Evolutionary conservation across 2,329 filamentous ascomycete genomes (phyloP).

Genomic region (Hymenoscyphus linearis): DNA sequence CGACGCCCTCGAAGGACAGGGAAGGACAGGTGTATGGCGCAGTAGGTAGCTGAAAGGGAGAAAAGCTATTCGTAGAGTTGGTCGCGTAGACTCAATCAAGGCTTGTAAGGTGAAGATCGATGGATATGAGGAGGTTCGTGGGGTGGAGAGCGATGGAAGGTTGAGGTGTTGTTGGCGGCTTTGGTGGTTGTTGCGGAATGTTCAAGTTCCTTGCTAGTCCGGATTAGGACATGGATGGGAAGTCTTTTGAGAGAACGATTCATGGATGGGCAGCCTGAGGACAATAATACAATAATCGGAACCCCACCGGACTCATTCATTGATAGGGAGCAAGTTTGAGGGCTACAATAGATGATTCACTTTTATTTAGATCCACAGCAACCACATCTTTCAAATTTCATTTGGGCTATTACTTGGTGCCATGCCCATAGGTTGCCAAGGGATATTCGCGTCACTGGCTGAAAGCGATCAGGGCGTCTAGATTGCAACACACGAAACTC

Average conservation of each 20-base stretch:
- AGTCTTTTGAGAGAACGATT: not conserved
- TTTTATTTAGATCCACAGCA: not conserved
- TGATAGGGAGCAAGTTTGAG: no score
- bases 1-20: constrained; percentile 14
- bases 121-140: not conserved
- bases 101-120: not conserved
- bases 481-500: not conserved
- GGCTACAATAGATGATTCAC: no score
- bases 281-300: not conserved
- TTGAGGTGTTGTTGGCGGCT: not conserved
- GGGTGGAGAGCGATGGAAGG: not conserved
- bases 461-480: not conserved
- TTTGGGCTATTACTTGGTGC: not conserved
- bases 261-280: not conserved
- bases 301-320: not conserved
- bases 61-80: not conserved
- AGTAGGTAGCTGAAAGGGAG: not conserved
- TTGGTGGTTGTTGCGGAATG: not conserved
- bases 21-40: constrained; percentile 12
- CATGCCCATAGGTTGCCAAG: not conserved
- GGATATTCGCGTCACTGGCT: not conserved
- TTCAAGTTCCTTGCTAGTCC: not conserved
- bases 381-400: not conserved
- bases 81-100: not conserved
- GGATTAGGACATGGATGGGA: not conserved